Evolutionary conservation across 768 basidiomycete genomes (phyloP).

Genomic region (Serendipita vermifera): DNA sequence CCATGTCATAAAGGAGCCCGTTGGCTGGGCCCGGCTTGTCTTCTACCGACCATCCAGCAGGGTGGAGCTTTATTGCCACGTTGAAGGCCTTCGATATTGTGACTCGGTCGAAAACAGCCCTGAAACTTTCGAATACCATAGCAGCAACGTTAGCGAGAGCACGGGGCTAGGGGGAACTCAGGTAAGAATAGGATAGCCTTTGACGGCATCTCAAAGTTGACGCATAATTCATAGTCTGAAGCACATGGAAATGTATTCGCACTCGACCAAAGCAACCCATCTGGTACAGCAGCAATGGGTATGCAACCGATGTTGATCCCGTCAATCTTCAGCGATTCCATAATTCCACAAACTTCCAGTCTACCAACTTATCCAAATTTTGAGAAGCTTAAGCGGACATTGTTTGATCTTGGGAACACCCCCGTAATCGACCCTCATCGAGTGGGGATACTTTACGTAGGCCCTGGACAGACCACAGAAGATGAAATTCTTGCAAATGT

Average conservation of each 20-base stretch:
- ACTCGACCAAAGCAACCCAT: background rate
- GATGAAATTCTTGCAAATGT: slow-evolving; percentile 76
- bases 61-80: slow-evolving; percentile 65
- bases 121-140: no score
- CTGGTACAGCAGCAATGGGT: background rate
- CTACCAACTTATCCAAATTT: background rate
- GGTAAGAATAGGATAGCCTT: no score
- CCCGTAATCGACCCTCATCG: slow-evolving; percentile 97
- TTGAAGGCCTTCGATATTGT: slow-evolving; percentile 36
- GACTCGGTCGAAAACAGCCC: no score
- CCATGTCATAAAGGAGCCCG: slow-evolving; percentile 45
- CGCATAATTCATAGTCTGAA: background rate
- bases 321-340: background rate
- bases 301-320: background rate
- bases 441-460: slow-evolving; percentile 91
- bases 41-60: slow-evolving; percentile 81
- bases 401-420: slow-evolving; percentile 47
- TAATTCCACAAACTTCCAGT: background rate
- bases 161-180: no score
- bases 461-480: slow-evolving; percentile 77
- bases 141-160: no score
- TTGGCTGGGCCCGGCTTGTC: slow-evolving; percentile 82
- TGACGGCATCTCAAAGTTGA: no score
- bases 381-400: background rate
- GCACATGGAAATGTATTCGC: background rate